phyloP scores from a whole-genome alignment of 805 yeast genomes.

The Candida dajiaensis region DNA sequence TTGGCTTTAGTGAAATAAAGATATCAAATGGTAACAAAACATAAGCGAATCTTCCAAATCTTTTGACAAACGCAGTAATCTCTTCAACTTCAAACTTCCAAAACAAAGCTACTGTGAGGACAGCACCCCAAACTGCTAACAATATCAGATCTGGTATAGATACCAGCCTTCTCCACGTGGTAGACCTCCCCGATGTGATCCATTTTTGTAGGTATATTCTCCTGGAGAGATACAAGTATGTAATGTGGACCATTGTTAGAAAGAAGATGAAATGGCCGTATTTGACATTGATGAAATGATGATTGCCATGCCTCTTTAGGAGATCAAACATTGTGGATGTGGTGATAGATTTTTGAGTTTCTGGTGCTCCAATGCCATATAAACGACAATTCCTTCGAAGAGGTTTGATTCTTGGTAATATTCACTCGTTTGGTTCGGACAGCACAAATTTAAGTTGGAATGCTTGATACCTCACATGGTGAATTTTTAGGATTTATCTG shows the following conservation, averaged over 20 bases:
- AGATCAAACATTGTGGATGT: conserved; percentile 2
- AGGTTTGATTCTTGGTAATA: too few relatives aligned
- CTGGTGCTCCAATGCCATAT: too few relatives aligned
- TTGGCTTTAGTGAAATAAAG: conserved; percentile 50
- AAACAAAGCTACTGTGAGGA: conserved; percentile 28
- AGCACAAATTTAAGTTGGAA: too few relatives aligned
- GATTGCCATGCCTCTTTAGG: conserved; percentile 41
- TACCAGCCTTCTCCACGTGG: conserved; percentile 27
- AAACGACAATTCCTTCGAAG: too few relatives aligned
- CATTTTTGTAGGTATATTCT: conserved; percentile 30
- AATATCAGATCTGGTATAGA: conserved; percentile 30
- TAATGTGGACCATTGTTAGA: conserved; percentile 35
- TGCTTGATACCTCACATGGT: too few relatives aligned
- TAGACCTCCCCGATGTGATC: conserved; percentile 34
- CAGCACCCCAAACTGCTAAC: conserved; percentile 29
- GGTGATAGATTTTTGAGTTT: too few relatives aligned
- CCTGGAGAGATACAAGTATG: conserved; percentile 29
- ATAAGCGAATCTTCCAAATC: conserved; percentile 59
- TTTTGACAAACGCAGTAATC: conserved; percentile 37
- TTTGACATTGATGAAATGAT: conserved; percentile 51
- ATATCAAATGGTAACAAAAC: conserved; percentile 53
- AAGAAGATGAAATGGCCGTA: conserved; percentile 52
- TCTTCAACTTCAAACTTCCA: conserved; percentile 30
- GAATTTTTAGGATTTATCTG: too few relatives aligned
- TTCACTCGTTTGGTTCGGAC: neutral